Evolutionary conservation across 805 yeast genomes (phyloP).

Genomic region (Kluyveromyces wickerhamii): DNA sequence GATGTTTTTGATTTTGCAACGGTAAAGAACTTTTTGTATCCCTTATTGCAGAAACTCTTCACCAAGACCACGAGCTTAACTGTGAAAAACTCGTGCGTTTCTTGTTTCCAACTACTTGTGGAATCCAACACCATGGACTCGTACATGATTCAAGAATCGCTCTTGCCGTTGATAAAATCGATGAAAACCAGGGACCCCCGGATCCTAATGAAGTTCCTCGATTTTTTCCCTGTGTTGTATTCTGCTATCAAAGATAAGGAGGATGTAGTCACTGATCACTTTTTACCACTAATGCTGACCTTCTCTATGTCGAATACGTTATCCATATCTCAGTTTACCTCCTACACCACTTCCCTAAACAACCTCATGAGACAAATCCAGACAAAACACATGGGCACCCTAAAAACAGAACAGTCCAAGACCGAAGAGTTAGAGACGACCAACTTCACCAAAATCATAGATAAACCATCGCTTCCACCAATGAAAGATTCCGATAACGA

Average conservation of each 20-base stretch:
- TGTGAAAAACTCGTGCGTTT: slow-evolving; percentile 62
- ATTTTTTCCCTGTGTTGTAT: slow-evolving; percentile 32
- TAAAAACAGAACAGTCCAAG: slow-evolving; percentile 22
- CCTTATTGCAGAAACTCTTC: slow-evolving; percentile 63
- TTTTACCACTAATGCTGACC: slow-evolving; percentile 46
- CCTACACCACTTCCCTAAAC: slow-evolving; percentile 34
- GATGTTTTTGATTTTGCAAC: slow-evolving; percentile 55
- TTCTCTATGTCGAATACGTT: slow-evolving; percentile 41
- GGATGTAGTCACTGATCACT: slow-evolving; percentile 40
- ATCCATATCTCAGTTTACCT: slow-evolving; percentile 34
- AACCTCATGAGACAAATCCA: slow-evolving; percentile 39
- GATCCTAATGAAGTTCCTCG: slow-evolving; percentile 44
- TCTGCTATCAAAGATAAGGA: slow-evolving; percentile 40
- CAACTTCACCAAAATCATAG: slow-evolving; percentile 20
- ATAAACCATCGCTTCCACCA: slow-evolving; percentile 11
- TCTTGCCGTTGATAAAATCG: slow-evolving; percentile 68
- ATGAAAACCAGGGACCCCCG: slow-evolving; percentile 71
- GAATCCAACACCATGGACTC: slow-evolving; percentile 58
- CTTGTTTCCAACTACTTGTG: slow-evolving; percentile 51
- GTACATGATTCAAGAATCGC: slow-evolving; percentile 61
- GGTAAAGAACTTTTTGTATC: slow-evolving; percentile 68
- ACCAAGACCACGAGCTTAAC: slow-evolving; percentile 77
- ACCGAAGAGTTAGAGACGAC: slow-evolving; percentile 17
- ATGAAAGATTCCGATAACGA: slow-evolving; percentile 19
- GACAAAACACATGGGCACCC: slow-evolving; percentile 31